Evolutionary conservation across 2,329 filamentous ascomycete species (phyloP).

Genomic region (Xylariomycetidae sp.): DNA sequence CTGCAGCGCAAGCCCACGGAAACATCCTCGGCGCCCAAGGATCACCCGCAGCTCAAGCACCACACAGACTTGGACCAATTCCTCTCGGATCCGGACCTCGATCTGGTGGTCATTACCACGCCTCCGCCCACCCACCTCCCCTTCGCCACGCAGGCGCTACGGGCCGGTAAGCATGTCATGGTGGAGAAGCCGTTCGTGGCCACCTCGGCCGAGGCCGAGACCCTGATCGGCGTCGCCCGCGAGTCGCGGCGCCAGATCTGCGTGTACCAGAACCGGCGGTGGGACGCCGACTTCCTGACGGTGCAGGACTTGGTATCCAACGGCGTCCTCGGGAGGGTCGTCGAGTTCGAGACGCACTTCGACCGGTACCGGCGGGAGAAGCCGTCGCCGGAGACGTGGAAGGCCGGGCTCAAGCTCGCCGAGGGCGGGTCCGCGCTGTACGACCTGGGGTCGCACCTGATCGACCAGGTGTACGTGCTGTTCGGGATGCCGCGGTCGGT

Average conservation of each 20-base stretch:
- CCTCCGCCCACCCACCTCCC: constrained; percentile 67
- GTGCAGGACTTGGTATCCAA: constrained; percentile 57
- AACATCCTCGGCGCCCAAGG: constrained; percentile 61
- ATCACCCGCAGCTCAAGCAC: constrained; percentile 61
- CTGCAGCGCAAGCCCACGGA: constrained; percentile 67
- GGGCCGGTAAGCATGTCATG: constrained; percentile 71
- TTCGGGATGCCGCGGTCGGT: constrained; percentile 66
- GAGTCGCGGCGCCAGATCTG: constrained; percentile 50
- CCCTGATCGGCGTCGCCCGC: constrained; percentile 53
- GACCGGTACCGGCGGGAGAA: constrained; percentile 64
- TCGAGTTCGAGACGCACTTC: constrained; percentile 77
- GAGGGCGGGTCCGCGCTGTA: constrained; percentile 66
- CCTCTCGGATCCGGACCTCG: constrained; percentile 59
- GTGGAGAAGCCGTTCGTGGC: constrained; percentile 83
- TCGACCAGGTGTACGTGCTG: constrained; percentile 68
- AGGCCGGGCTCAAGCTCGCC: constrained; percentile 52
- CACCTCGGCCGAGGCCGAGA: constrained; percentile 60
- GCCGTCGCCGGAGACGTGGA: constrained; percentile 60
- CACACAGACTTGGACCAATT: constrained; percentile 60
- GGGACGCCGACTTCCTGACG: constrained; percentile 73
- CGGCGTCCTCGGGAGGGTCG: constrained; percentile 61
- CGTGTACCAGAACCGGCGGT: constrained; percentile 75
- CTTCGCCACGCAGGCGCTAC: constrained; percentile 59
- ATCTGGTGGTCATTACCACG: constrained; percentile 68
- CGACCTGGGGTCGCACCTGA: constrained; percentile 70